Evolutionary conservation across 352 stramenopile species (phyloP), one percentile per base, ranked within the genome.

Genomic region (Vaucheria bursata): DNA sequence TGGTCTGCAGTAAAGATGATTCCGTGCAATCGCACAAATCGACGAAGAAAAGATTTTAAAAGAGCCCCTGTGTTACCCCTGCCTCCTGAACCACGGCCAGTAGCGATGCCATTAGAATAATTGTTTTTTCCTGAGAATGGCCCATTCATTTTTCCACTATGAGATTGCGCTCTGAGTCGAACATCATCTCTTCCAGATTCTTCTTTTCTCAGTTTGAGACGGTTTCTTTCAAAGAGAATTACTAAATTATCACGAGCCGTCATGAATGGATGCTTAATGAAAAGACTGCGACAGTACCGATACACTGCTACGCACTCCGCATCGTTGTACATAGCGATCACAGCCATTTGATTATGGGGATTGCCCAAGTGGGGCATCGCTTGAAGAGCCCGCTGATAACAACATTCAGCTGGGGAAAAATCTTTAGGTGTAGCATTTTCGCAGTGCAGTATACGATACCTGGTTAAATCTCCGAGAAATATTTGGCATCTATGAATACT

Each of bases 241-340:
- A 87, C 89, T 1, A 95, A 82, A 75, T 95, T 95, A 67, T 94
- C 90, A 69, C 92, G 88, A 0, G 90, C 90, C 0, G 90, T 95
- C 29, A 87, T 85, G 76, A 95, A 95, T 18, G 91, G 91, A 81
- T 91, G 87, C 12, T 86, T 81, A 45, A 91, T 91, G 45, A 95
- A 77, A 49, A 95, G 79, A 79, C 88, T 93, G 73, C 90, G 88
- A 75, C 89, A 94, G 83, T 95, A 95, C 29, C 90, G 87, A 71
- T 95, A 95, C 32, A 95, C 89, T 0, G 91, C 90, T 32, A 94
- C 90, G 1, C 89, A 93, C 85, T 95, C 91, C 1, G 90, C 89
- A 36, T 94, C 90, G 4, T 92, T 89, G 78, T 91, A 95, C 50
- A 64, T 86, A 52, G 69, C 76, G 32, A 50, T 74, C 50, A 73